A percentile compares a stretch with the other conserved stretches of the same genome.
Conservation (phyloP, 345 rosid species). For the Eucalyptus cladocalyx region DNA sequence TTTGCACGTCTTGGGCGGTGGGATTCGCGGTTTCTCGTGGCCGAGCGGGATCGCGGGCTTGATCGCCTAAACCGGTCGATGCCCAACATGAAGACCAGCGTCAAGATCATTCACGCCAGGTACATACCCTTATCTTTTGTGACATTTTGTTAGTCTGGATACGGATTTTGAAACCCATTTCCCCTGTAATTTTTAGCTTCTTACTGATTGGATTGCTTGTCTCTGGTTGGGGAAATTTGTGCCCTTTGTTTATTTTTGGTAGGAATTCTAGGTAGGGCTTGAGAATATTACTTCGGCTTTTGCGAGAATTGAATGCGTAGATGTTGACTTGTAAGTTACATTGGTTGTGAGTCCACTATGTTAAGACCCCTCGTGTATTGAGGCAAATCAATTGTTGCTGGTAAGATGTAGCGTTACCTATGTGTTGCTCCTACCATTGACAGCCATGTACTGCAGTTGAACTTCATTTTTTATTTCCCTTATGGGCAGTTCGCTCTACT, state of each 20-base stretch:
- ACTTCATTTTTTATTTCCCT: not conserved
- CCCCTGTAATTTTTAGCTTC: no score
- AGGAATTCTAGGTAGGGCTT: not conserved
- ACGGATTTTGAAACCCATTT: no score
- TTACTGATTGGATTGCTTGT: no score
- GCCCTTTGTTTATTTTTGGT: not conserved
- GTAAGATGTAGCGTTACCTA: not conserved
- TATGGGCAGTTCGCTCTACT: not conserved
- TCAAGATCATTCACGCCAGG: conserved; percentile 94
- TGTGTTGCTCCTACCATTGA: not conserved
- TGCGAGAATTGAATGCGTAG: not conserved
- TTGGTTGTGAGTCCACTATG: no score
- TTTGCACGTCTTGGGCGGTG: no score
- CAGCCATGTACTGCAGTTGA: not conserved
- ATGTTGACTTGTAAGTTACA: not conserved
- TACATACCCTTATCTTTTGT: not conserved
- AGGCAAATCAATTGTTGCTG: not conserved
- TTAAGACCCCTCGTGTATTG: not conserved
- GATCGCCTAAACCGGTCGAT: conserved; percentile 90
- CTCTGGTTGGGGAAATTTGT: not conserved
- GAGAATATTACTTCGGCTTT: not conserved
- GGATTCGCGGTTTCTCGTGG: conserved; percentile 47
- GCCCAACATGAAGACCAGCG: conserved; percentile 94
- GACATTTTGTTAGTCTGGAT: not conserved
- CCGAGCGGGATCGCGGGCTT: conserved; percentile 80